Evolutionary conservation across 176 grass and related monocot species (phyloP).

Genomic region (Musa acuminata): DNA sequence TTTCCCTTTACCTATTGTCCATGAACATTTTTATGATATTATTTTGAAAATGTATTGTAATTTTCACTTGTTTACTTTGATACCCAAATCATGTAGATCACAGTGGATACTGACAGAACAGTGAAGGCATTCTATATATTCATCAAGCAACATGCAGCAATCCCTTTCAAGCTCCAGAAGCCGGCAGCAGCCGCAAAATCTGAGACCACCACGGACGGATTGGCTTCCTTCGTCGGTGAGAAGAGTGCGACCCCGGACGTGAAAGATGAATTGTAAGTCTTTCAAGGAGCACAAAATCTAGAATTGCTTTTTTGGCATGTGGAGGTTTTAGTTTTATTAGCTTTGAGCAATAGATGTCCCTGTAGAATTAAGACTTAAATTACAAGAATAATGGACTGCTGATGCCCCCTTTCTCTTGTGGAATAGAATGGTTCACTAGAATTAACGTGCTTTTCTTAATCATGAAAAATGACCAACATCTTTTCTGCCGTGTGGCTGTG

Average conservation of each 20-base stretch:
- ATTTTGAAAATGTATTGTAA: neutral
- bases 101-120: constrained; percentile 59
- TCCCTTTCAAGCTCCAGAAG: constrained; percentile 81
- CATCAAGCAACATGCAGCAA: constrained; percentile 78
- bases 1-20: neutral
- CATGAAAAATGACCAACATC: too few species aligned
- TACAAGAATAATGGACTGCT: neutral
- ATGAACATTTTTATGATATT: neutral
- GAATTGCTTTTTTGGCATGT: neutral
- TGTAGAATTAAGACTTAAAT: neutral
- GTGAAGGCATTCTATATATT: constrained; percentile 89
- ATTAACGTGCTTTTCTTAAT: neutral
- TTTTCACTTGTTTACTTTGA: constrained; percentile 5
- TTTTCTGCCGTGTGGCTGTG: too few species aligned
- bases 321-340: neutral
- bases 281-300: neutral
- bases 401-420: neutral
- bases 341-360: neutral
- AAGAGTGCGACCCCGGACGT: constrained; percentile 14
- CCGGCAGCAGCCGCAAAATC: constrained; percentile 20
- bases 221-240: neutral
- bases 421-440: neutral
- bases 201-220: neutral
- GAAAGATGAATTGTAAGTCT: constrained; percentile 76
- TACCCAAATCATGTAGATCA: constrained; percentile 32